Evolutionary conservation across 1,284 basidiomycete genomes (phyloP).

Genomic region (Cutaneotrichosporon sp.): DNA sequence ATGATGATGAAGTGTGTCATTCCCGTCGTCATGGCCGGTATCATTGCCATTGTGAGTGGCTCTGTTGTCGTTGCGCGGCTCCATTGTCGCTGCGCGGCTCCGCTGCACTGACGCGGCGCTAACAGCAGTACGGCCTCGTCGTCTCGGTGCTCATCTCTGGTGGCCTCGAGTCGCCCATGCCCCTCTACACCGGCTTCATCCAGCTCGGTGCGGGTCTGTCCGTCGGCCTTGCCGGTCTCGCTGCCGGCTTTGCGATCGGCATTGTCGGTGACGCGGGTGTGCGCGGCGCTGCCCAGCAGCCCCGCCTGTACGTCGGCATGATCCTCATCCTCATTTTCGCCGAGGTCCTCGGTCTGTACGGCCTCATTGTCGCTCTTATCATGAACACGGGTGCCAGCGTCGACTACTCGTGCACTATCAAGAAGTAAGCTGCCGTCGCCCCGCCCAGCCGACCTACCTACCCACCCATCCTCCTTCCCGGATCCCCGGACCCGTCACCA

Average conservation of each 20-base stretch:
- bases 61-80: too few relatives aligned
- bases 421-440: background rate
- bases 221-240: slow-evolving; percentile 83
- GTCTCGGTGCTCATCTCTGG: slow-evolving; percentile 85
- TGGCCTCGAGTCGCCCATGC: slow-evolving; percentile 60
- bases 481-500: background rate
- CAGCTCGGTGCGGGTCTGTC: slow-evolving; percentile 82
- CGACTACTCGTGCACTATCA: slow-evolving; percentile 31
- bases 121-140: slow-evolving; percentile 76
- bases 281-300: slow-evolving; percentile 85
- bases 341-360: slow-evolving; percentile 74
- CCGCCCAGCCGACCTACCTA: background rate
- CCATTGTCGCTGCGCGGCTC: too few relatives aligned
- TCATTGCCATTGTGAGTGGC: slow-evolving; percentile 74
- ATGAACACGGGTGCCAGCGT: slow-evolving; percentile 57
- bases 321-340: slow-evolving; percentile 90
- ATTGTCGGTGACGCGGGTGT: slow-evolving; percentile 97
- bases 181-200: slow-evolving; percentile 80
- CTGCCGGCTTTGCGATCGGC: slow-evolving; percentile 88
- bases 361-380: slow-evolving; percentile 60
- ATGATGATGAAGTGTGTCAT: slow-evolving; percentile 95
- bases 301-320: slow-evolving; percentile 80
- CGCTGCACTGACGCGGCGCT: background rate
- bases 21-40: slow-evolving; percentile 99
- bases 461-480: background rate